A percentile compares a stretch with the other conserved stretches of the same genome.
Evolutionary conservation across 768 basidiomycete genomes (phyloP).

Genomic region (Tricholoma matsutake): DNA sequence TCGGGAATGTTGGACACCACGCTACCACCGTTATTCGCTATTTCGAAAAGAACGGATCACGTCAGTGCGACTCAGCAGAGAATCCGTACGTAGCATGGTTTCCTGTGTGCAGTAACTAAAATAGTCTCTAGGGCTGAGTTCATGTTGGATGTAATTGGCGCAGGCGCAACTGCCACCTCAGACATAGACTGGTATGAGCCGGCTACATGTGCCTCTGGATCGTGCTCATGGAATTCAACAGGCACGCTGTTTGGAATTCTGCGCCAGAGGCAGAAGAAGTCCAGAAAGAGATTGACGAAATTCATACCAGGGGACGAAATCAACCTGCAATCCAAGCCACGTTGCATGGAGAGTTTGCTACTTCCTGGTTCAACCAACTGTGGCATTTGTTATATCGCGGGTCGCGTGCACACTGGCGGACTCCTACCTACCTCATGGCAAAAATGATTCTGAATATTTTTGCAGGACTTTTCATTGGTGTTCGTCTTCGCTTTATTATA

Average conservation of each 20-base stretch:
- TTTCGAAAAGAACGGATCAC: slow-evolving; percentile 68
- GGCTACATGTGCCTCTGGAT: slow-evolving; percentile 31
- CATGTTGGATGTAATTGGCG: slow-evolving; percentile 71
- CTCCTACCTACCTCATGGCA: slow-evolving; percentile 57
- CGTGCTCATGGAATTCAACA: slow-evolving; percentile 14
- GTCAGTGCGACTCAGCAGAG: slow-evolving; percentile 57
- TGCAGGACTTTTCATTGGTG: slow-evolving; percentile 52
- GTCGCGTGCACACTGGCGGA: slow-evolving; percentile 47
- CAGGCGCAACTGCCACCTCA: slow-evolving; percentile 58
- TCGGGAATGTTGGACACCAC: slow-evolving; percentile 66
- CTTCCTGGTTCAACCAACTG: slow-evolving; percentile 50
- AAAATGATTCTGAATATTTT: slow-evolving; percentile 54
- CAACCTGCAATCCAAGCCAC: slow-evolving; percentile 35
- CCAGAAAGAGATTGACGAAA: slow-evolving; percentile 38
- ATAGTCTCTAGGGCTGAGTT: slow-evolving; percentile 46
- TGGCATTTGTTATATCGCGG: slow-evolving; percentile 43
- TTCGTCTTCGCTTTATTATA: background rate
- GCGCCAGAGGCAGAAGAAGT: slow-evolving; percentile 35
- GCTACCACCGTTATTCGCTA: slow-evolving; percentile 66
- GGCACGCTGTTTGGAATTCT: slow-evolving; percentile 39
- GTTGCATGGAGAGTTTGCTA: slow-evolving; percentile 46
- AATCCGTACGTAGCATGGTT: slow-evolving; percentile 57
- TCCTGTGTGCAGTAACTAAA: background rate
- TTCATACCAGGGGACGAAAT: slow-evolving; percentile 47
- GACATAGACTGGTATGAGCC: slow-evolving; percentile 52